Conservation (phyloP, 345 rosid genomes). For the Acer campestre region DNA sequence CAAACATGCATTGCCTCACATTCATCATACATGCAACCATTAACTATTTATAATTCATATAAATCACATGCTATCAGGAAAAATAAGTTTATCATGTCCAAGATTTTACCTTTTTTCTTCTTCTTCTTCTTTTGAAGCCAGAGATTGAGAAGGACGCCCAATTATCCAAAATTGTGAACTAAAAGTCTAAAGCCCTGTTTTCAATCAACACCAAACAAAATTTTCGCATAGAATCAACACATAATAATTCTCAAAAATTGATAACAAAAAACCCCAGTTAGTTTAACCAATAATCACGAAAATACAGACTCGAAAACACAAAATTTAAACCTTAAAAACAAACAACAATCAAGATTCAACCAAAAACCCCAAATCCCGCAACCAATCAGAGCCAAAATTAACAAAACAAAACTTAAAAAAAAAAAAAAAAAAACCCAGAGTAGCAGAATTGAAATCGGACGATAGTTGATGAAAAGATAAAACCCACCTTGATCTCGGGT, state of each 20-base stretch:
- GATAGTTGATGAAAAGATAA: too few species aligned
- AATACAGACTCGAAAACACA: neutral
- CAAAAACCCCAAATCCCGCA: neutral
- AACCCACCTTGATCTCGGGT: neutral
- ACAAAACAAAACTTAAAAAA: neutral
- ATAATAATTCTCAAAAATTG: neutral
- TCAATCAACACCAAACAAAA: neutral
- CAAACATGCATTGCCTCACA: neutral
- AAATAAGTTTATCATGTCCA: neutral
- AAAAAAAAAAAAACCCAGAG: neutral
- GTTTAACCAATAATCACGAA: neutral
- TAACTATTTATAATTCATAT: neutral
- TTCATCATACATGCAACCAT: neutral
- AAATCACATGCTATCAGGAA: neutral
- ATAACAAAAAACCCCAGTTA: neutral
- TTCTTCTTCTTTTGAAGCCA: neutral
- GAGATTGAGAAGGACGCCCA: neutral
- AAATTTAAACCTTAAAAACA: neutral
- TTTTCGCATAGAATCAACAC: neutral
- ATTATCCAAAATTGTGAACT: neutral
- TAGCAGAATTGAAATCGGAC: neutral
- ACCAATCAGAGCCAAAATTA: neutral
- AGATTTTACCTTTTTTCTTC: neutral
- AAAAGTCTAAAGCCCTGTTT: neutral
- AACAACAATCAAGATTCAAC: neutral